Evolutionary conservation across 169 alveolate genomes (phyloP).

Genomic region (Cryptosporidium canis): DNA sequence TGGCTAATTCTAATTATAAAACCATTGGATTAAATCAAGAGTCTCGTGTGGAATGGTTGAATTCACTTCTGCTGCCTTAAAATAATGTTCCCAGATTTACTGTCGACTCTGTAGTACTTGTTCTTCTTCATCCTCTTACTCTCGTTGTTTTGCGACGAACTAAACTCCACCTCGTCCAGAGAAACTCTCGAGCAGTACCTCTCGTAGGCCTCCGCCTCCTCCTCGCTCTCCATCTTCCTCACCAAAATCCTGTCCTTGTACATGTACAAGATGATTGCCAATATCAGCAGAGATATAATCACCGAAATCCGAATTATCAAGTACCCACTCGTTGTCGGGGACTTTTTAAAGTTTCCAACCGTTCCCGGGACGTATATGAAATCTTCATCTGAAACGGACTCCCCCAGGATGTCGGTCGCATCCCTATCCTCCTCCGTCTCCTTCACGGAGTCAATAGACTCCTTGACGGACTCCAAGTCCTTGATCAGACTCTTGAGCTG

Average conservation of each 20-base stretch:
- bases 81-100: conserved; percentile 45
- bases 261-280: conserved; percentile 22
- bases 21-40: not conserved
- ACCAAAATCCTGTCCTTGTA: conserved; percentile 10
- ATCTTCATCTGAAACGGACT: conserved; percentile 43
- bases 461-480: conserved; percentile 29
- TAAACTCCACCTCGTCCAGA: conserved; percentile 49
- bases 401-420: conserved; percentile 54
- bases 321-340: not conserved
- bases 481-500: not conserved
- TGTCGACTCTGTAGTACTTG: conserved; percentile 25
- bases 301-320: conserved; percentile 13
- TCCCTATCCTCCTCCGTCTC: conserved; percentile 3
- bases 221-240: not conserved
- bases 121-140: not conserved
- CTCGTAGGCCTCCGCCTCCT: conserved; percentile 8
- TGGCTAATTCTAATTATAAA: not conserved
- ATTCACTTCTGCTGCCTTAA: not conserved
- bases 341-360: not conserved
- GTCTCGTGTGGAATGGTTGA: not conserved
- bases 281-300: conserved; percentile 9
- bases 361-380: conserved; percentile 50
- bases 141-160: not conserved
- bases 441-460: conserved; percentile 20
- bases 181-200: conserved; percentile 62